Evolutionary conservation across 306 rosid species (phyloP), one percentile per base, ranked within the genome.

Genomic region (Fragaria iinumae): DNA sequence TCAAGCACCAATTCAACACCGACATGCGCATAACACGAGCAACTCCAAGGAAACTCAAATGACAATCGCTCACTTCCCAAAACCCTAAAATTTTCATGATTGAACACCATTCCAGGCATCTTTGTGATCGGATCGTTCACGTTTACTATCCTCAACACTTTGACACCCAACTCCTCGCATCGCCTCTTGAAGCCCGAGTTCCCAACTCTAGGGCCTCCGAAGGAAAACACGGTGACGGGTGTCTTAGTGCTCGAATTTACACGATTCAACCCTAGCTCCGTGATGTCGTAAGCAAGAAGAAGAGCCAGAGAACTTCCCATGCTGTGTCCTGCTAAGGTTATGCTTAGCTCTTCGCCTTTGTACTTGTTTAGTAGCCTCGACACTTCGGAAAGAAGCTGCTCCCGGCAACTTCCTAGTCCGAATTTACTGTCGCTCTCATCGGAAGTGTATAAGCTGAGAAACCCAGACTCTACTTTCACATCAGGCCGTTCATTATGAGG

Each of bases 291-390:
- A 0, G 96, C 97, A n/a, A 94, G 90, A 32, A 94, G 90, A 14
- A 89, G 82, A 38, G 95, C 97, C 62, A 94, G 60, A 14, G 98
- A 92, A 77, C 98, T 94, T 4, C 98, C 98, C 97, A 94, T 87
- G 83, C 98, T 94, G 48, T 94, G 98, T 32, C 98, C 98, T 1
- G 93, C 91, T 70, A 92, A 47, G 5, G 98, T 86, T 69, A 94
- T 84, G 80, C 97, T 94, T 0, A 90, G 5, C 1, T 77, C 87
- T 60, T 94, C 95, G 0, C 87, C 90, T 78, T 77, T 80, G 85
- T 92, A 83, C 60, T 84, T 83, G 29, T 74, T 86, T 16, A 87
- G 10, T n/a, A 92, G 82, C 79, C 91, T 72, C 0, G 95, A 91
- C 0, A 94, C 76, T 69, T 94, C 98, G 0, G 91, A 89, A 4